Base-by-base conservation (phyloP, 1,284 basidiomycete species). In the Meira nashicola region DNA sequence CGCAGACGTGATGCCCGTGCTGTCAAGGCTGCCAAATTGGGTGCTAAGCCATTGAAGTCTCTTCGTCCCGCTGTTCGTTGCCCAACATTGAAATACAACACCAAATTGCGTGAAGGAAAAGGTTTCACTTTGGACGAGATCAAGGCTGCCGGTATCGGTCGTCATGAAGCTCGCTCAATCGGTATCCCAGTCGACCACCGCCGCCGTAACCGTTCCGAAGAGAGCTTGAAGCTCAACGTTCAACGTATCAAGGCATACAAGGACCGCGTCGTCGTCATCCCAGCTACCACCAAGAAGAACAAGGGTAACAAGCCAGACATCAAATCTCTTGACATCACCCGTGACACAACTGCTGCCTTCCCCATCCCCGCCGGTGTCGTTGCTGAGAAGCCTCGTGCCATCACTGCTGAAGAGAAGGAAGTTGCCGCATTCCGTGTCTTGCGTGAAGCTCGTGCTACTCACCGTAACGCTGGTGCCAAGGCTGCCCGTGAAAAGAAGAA, bases 71-170 rank as follows among this genome's bases (percentile, higher is more conserved):
- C 93, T 68, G 95, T 99, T 77, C 92, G 92, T 81, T 92, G 85
- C 71, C 93, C 92, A 78, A 97, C 94, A 62, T 85, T 96, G 77
- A 91, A 92, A 77, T 99, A 99, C 89, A 99, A 98, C 86, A 88
- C 89, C 82, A 95, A 96, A 83, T 80, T 98, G 78, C 90, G 94
- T 73, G 90, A 93, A 81, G 94, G 94, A 67, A 90, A 92, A 77
- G 94, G 94, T 67, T 99, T 99, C 85, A 94, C 94, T 68, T 82
- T 91, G 58, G 86, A 86, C 63, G 94, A 99, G 83, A 85, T 99
- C 80, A 96, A 94, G 85, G 90, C 89, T 79, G 95, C 94, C 67
- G 95, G 95, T 63, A 86, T 99, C 79, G 87, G 89, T 77, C 87
- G 86, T 83, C 97, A 96, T 84, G 88, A 92, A 83, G 95, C 95